A percentile compares a stretch with the other conserved stretches of the same genome.
These are phyloP conservation scores for Herpetospermum pedunculosum DNA, from an alignment of 306 rosid genomes.

Conservation along the genomic window DNA sequence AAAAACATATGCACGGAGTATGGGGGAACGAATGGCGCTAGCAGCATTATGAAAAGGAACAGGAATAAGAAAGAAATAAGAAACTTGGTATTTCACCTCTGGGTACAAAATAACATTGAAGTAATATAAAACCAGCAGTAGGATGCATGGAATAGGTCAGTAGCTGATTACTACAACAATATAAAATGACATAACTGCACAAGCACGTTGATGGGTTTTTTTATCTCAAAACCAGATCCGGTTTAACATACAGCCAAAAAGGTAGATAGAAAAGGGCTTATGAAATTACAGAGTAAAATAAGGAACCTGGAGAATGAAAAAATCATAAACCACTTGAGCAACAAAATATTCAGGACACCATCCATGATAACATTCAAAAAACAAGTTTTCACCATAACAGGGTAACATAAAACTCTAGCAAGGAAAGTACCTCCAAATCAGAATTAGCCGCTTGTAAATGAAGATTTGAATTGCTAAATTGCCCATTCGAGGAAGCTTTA, in stretches of 20 bases:
- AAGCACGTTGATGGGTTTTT: not conserved
- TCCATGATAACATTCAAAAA: not conserved
- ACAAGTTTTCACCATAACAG: not conserved
- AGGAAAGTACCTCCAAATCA: slow-evolving; percentile 47
- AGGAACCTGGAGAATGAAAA: not conserved
- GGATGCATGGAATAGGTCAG: not conserved
- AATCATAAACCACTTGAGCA: not conserved
- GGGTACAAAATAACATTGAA: not conserved
- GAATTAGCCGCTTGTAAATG: slow-evolving; percentile 26
- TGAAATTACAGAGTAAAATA: not conserved
- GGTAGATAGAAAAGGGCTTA: not conserved
- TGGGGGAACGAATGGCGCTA: not conserved
- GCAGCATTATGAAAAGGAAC: not conserved
- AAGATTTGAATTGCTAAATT: slow-evolving; percentile 14
- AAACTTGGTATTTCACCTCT: not conserved
- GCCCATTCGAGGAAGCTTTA: slow-evolving; percentile 30
- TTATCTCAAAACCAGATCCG: not conserved
- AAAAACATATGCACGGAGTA: not conserved
- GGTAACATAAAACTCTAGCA: slow-evolving; percentile 1
- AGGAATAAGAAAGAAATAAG: not conserved
- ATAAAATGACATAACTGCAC: not conserved
- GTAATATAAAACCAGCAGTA: not conserved
- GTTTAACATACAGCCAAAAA: not conserved
- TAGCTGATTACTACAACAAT: not conserved
- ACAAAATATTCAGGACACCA: not conserved